Evolutionary conservation across 2,329 filamentous ascomycete genomes (phyloP), one percentile per base, ranked within the genome.

Genomic region (Berkeleyomyces rouxiae): DNA sequence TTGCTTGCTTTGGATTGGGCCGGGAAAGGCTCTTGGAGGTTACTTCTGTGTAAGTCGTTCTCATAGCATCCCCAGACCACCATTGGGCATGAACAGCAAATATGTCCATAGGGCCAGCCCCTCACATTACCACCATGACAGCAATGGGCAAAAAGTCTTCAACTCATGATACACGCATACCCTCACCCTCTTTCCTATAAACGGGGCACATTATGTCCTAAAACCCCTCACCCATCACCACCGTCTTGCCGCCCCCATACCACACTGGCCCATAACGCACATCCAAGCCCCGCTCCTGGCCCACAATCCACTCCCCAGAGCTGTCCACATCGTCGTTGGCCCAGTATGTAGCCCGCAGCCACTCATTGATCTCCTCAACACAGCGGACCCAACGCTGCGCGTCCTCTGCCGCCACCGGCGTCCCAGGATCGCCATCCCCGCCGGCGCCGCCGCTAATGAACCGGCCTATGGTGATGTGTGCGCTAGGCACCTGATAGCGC

Each of bases 401-500:
- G 10, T 78, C 75, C 47, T 83, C 79, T 7, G 78, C 79, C 1
- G 42, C 33, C 2, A 23, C 23, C 23, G 23, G 23, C 23, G 23
- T 23, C 23, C 23, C 23, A 23, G 23, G 23, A 23, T 23, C 23
- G 23, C 23, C 23, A 64, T 64, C 7, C 6, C 11, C 16, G 31
- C 33, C 55, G 39, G 39, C 23, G 31, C 47, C 31, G 7, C n/a
- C 9, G 6, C 63, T 59, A 51, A 96, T 79, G 71, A 93, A 96
- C 3, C 92, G 79, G 0, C 82, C 91, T 63, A 97, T 81, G 0
- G 92, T 96, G 69, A 96, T 81, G 74, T 97, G 92, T 13, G 89
- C 90, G 57, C 87, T 92, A 1, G 91, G 91, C 1, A 95, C 89
- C 33, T 91, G 84, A 71, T 96, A 97, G 63, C 92, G 79, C 11